phyloP scores from a whole-genome alignment of 148 eudicot genomes.

The Selenicereus undatus region DNA sequence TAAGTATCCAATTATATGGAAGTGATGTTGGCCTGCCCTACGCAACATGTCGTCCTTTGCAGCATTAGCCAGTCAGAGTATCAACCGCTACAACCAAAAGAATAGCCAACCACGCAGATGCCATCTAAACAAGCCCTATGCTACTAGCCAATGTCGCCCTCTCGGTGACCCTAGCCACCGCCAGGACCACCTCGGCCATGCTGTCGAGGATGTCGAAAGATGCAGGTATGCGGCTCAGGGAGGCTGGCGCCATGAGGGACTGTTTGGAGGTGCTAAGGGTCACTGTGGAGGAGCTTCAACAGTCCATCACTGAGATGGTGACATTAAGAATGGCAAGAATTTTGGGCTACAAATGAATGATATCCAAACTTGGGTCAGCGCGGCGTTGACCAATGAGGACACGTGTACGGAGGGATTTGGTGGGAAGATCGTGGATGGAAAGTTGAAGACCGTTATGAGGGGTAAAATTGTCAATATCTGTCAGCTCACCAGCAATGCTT shows the following conservation, averaged over 20 bases:
- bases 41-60: too few species aligned
- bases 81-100: too few species aligned
- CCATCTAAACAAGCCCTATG: slow-evolving; percentile 37
- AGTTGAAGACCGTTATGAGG: slow-evolving; percentile 28
- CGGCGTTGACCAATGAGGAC: slow-evolving; percentile 41
- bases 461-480: slow-evolving; percentile 28
- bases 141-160: slow-evolving; percentile 44
- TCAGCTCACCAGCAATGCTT: slow-evolving; percentile 47
- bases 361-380: slow-evolving; percentile 57
- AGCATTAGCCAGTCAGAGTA: too few species aligned
- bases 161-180: slow-evolving; percentile 40
- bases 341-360: slow-evolving; percentile 27
- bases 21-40: too few species aligned
- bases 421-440: slow-evolving; percentile 32
- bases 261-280: slow-evolving; percentile 37
- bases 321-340: slow-evolving; percentile 16
- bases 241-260: slow-evolving; percentile 35
- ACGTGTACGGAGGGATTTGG: slow-evolving; percentile 41
- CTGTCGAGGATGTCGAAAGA: slow-evolving; percentile 31
- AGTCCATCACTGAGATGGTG: slow-evolving; percentile 35
- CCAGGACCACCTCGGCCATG: slow-evolving; percentile 29
- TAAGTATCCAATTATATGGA: too few species aligned
- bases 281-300: slow-evolving; percentile 27
- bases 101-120: slow-evolving; percentile 34
- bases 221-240: slow-evolving; percentile 25